Percentiles rank a stretch among this genome's conserved stretches.
These are phyloP conservation scores for Pseudogymnoascus sp. DNA, from an alignment of 2,329 filamentous ascomycete species.

Conservation along the genomic window DNA sequence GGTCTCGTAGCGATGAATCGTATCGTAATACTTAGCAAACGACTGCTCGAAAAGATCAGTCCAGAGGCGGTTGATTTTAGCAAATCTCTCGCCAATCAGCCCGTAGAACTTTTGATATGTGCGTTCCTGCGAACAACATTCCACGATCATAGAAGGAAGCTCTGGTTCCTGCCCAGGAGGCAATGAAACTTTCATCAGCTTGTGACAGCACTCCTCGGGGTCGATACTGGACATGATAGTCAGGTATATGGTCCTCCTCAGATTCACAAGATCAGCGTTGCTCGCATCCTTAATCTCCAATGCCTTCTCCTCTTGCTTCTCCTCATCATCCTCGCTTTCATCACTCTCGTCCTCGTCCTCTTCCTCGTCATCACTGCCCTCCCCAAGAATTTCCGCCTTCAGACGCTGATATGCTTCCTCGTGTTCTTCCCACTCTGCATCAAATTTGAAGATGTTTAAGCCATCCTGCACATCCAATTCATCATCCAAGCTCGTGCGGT, in stretches of 20 bases:
- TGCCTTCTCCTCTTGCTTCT: constrained; percentile 69
- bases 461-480: constrained; percentile 77
- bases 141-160: constrained; percentile 91
- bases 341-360: constrained; percentile 57
- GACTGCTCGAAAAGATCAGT: constrained; percentile 82
- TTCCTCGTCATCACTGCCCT: constrained; percentile 77
- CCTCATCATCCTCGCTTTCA: constrained; percentile 62
- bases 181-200: constrained; percentile 88
- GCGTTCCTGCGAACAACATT: constrained; percentile 92
- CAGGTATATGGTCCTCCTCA: constrained; percentile 89
- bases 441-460: constrained; percentile 93
- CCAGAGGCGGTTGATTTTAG: constrained; percentile 93
- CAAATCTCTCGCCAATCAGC: constrained; percentile 86
- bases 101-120: constrained; percentile 98
- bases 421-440: constrained; percentile 80
- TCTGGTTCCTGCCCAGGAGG: constrained; percentile 82
- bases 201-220: constrained; percentile 95
- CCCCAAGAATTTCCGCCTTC: constrained; percentile 88
- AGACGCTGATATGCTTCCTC: constrained; percentile 84
- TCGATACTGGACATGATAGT: constrained; percentile 96
- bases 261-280: constrained; percentile 88
- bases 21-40: constrained; percentile 92
- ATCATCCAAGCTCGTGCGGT: constrained; percentile 73
- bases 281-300: constrained; percentile 97
- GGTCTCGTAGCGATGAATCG: constrained; percentile 94